Percentiles rank a stretch among this genome's conserved stretches.
Evolutionary conservation across 768 basidiomycete genomes (phyloP).

Genomic region (Kwoniella botswanensis): DNA sequence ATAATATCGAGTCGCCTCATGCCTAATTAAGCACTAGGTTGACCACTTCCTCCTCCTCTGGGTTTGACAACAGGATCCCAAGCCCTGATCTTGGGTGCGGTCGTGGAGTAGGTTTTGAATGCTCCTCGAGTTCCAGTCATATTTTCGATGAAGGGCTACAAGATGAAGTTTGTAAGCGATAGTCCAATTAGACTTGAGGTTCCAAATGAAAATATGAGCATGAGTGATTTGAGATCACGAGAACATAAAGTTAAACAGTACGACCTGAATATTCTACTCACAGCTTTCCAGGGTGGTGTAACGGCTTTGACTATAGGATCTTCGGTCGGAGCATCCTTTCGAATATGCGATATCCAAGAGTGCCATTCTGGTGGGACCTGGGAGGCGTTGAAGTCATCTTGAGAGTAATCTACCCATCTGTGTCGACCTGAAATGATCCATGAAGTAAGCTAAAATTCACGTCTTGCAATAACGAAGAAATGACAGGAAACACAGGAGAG

Average conservation of each 20-base stretch:
- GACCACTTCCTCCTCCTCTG: not conserved
- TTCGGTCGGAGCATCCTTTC: constrained; percentile 75
- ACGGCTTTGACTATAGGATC: constrained; percentile 73
- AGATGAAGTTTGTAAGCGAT: too few relatives aligned
- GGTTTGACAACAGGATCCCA: constrained; percentile 72
- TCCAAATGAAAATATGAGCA: constrained; percentile 49
- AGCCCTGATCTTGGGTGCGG: constrained; percentile 74
- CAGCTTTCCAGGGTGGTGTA: constrained; percentile 81
- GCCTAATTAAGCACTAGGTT: not conserved
- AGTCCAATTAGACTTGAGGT: too few relatives aligned
- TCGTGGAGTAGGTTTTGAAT: constrained; percentile 87
- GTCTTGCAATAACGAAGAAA: too few relatives aligned
- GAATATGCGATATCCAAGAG: constrained; percentile 90
- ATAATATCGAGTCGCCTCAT: not conserved
- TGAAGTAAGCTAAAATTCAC: not conserved
- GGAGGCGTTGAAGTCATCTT: constrained; percentile 87
- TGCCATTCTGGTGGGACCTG: constrained; percentile 98
- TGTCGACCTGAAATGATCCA: constrained; percentile 17
- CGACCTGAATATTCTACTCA: constrained; percentile 48
- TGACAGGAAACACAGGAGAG: too few relatives aligned
- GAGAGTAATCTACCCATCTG: constrained; percentile 75
- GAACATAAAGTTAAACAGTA: too few relatives aligned
- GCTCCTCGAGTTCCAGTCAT: constrained; percentile 91
- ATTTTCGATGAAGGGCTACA: constrained; percentile 77
- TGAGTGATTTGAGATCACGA: not conserved